Conservation (phyloP, 352 stramenopile genomes). For the Phytopythium helicoides region DNA sequence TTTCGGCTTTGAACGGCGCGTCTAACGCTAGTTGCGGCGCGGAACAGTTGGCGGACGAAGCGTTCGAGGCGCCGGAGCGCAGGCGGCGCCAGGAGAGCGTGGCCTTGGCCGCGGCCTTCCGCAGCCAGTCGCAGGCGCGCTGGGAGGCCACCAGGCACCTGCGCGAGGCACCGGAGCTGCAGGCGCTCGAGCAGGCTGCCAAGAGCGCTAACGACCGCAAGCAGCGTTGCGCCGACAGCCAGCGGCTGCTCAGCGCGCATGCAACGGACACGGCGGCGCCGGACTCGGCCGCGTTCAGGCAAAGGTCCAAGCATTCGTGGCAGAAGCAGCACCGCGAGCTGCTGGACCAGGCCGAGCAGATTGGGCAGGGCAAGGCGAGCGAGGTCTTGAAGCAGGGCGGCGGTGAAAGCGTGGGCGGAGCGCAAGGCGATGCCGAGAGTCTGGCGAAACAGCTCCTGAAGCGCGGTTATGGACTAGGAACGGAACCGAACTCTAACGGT, state of each 20-base stretch:
- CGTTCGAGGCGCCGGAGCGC: not conserved
- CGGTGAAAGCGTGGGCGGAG: not conserved
- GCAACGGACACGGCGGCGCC: too few species aligned
- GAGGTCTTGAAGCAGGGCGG: conserved; percentile 2
- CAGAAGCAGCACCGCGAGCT: conserved; percentile 48
- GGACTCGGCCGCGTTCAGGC: conserved; percentile 45
- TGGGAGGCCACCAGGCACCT: conserved; percentile 50
- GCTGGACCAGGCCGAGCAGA: conserved; percentile 22
- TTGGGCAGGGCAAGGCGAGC: conserved; percentile 10
- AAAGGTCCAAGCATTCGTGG: conserved; percentile 65
- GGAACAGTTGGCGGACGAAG: not conserved
- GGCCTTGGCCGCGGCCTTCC: conserved; percentile 42
- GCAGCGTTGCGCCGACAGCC: too few species aligned
- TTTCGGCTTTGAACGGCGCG: not conserved
- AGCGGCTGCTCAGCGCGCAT: too few species aligned
- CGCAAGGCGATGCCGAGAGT: conserved; percentile 15
- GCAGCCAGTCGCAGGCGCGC: conserved; percentile 29
- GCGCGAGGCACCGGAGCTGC: conserved; percentile 42
- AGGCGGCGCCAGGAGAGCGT: conserved; percentile 23
- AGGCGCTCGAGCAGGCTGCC: conserved; percentile 27
- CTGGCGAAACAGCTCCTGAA: conserved; percentile 43
- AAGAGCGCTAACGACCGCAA: conserved; percentile 12
- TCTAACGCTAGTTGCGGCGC: not conserved
- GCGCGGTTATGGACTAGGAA: conserved; percentile 45
- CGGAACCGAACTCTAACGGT: too few species aligned